phyloP scores from a whole-genome alignment of 1,284 basidiomycete genomes.

The Naganishia albida region DNA sequence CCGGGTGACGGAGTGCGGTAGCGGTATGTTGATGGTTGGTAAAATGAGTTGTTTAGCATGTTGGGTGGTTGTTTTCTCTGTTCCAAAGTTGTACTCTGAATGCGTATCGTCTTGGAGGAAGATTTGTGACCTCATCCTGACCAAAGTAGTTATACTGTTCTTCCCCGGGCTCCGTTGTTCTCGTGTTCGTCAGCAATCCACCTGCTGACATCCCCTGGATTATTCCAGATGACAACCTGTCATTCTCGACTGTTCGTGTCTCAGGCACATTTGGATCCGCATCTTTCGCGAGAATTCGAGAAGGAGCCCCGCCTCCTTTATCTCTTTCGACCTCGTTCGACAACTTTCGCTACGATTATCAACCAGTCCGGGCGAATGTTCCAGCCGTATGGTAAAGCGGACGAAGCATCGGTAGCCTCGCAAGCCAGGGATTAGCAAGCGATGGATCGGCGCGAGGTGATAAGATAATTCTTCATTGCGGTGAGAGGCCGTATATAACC shows the following conservation, averaged over 20 bases:
- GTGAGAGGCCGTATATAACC: constrained; percentile 14
- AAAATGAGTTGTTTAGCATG: constrained; percentile 5
- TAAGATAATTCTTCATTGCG: background rate
- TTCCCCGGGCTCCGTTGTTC: too few relatives aligned
- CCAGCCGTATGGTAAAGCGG: background rate
- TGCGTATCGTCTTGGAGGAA: too few relatives aligned
- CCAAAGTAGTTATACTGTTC: too few relatives aligned
- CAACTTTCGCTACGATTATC: background rate
- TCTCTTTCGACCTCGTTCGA: too few relatives aligned
- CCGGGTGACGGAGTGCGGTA: constrained; percentile 22
- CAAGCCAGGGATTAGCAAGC: constrained; percentile 8
- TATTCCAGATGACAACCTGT: background rate
- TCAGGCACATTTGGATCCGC: constrained; percentile 16
- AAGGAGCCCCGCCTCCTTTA: constrained; percentile 9
- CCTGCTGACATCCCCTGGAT: background rate
- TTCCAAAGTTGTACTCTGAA: too few relatives aligned
- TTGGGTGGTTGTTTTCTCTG: background rate
- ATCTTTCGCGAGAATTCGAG: constrained; percentile 18
- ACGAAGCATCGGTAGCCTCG: background rate
- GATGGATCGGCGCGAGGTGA: background rate
- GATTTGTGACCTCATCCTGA: too few relatives aligned
- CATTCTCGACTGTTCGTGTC: constrained; percentile 16
- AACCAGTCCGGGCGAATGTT: background rate
- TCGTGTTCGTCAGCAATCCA: background rate
- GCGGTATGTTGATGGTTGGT: constrained; percentile 4